These are phyloP conservation scores for Calocybe indica DNA, from an alignment of 768 basidiomycete species.

Conservation along the genomic window DNA sequence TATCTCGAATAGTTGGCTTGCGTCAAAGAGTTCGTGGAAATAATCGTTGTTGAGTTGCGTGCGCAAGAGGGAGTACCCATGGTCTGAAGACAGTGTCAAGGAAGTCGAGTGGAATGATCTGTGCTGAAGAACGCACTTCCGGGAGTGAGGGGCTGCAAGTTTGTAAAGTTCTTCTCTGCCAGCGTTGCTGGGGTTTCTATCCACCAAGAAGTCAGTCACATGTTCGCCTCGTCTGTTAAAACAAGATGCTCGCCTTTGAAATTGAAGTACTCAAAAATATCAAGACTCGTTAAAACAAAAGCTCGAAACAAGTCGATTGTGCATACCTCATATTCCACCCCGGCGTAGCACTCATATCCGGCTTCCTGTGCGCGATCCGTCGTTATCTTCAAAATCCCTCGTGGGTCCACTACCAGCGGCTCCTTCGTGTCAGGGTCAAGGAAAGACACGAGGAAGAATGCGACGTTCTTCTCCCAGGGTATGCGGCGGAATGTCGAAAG, in stretches of 20 bases:
- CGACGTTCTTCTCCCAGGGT: constrained; percentile 86
- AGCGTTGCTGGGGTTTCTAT: constrained; percentile 76
- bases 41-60: constrained; percentile 87
- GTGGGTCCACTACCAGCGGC: constrained; percentile 78
- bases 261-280: constrained; percentile 70
- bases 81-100: constrained; percentile 50
- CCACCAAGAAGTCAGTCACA: background rate
- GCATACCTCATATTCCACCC: constrained; percentile 88
- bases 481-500: constrained; percentile 83
- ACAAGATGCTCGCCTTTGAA: constrained; percentile 59
- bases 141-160: constrained; percentile 77
- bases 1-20: constrained; percentile 65
- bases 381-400: constrained; percentile 67
- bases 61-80: constrained; percentile 91
- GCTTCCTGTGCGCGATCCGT: constrained; percentile 40
- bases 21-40: constrained; percentile 85
- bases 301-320: background rate
- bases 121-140: constrained; percentile 62
- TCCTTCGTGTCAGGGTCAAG: constrained; percentile 78
- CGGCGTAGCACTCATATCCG: constrained; percentile 69
- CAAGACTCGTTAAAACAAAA: constrained; percentile 1
- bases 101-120: background rate
- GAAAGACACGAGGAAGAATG: constrained; percentile 92
- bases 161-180: constrained; percentile 71
- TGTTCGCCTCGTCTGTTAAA: no score